Percentiles rank a stretch among this genome's conserved stretches.
phyloP scores from a whole-genome alignment of 345 rosid genomes.

The Eucalyptus polyanthemos region DNA sequence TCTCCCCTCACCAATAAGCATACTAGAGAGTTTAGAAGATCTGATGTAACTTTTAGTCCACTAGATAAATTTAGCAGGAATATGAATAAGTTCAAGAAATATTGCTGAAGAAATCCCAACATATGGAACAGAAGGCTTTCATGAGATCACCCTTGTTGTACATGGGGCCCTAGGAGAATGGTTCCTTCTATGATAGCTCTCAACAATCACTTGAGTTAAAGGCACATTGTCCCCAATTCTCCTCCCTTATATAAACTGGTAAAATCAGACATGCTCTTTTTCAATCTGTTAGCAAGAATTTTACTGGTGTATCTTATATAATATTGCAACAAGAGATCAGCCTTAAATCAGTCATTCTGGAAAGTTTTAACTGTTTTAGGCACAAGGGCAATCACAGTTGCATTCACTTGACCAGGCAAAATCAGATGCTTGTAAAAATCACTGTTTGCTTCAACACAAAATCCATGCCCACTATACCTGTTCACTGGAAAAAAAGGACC shows the following conservation, averaged over 20 bases:
- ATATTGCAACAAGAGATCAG: background rate
- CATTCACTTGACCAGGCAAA: background rate
- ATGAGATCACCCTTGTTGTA: background rate
- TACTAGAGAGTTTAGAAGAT: background rate
- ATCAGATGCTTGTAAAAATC: background rate
- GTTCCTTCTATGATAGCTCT: background rate
- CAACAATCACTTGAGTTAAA: background rate
- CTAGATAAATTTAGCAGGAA: background rate
- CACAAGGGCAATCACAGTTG: background rate
- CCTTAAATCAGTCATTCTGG: background rate
- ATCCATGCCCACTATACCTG: background rate
- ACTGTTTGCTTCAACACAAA: background rate
- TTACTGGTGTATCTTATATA: background rate
- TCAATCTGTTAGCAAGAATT: background rate
- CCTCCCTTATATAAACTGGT: background rate
- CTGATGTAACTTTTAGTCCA: background rate
- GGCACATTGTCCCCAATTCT: background rate
- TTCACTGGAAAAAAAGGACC: background rate
- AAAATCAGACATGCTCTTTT: background rate
- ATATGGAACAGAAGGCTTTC: background rate
- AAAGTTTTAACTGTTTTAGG: background rate
- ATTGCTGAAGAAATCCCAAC: background rate
- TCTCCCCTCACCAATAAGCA: background rate
- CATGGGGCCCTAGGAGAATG: background rate
- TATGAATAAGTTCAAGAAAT: background rate